These are phyloP conservation scores for Botryotinia convoluta DNA, from an alignment of 2,329 filamentous ascomycete species.

Conservation along the genomic window DNA sequence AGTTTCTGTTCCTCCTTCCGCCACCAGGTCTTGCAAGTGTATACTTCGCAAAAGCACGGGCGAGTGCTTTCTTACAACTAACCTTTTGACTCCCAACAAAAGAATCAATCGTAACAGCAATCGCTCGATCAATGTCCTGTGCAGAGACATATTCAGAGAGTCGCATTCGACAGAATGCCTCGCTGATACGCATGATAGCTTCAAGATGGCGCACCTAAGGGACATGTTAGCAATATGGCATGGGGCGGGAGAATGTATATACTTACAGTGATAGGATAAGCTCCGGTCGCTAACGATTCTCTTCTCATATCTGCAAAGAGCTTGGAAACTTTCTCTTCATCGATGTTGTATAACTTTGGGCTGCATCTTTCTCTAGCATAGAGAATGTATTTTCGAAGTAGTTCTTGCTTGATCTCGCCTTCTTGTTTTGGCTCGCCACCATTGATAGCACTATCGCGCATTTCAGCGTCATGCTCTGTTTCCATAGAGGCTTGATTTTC, in stretches of 20 bases:
- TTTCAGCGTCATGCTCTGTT: conserved; percentile 55
- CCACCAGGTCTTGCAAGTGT: conserved; percentile 48
- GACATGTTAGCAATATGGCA: neutral
- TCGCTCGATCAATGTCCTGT: conserved; percentile 92
- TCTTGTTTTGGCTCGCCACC: conserved; percentile 50
- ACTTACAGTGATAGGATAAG: conserved; percentile 95
- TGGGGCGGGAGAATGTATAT: neutral
- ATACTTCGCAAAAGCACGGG: conserved; percentile 95
- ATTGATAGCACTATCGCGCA: conserved; percentile 41
- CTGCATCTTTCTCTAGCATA: conserved; percentile 87
- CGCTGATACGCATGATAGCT: conserved; percentile 93
- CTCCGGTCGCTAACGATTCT: conserved; percentile 88
- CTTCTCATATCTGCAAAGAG: conserved; percentile 95
- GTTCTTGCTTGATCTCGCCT: conserved; percentile 82
- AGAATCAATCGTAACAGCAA: conserved; percentile 92
- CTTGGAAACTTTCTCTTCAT: conserved; percentile 92
- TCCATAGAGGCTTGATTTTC: conserved; percentile 57
- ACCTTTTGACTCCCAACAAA: conserved; percentile 97
- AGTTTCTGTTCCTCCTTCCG: conserved; percentile 34
- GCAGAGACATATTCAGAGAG: conserved; percentile 92
- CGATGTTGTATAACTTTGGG: conserved; percentile 95
- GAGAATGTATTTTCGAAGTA: conserved; percentile 93
- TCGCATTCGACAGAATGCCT: conserved; percentile 96
- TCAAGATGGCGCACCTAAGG: conserved; percentile 88
- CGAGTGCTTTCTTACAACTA: conserved; percentile 94